Evolutionary conservation across 2,329 filamentous ascomycete genomes (phyloP).

Genomic region (Albophoma yamanashiensis): DNA sequence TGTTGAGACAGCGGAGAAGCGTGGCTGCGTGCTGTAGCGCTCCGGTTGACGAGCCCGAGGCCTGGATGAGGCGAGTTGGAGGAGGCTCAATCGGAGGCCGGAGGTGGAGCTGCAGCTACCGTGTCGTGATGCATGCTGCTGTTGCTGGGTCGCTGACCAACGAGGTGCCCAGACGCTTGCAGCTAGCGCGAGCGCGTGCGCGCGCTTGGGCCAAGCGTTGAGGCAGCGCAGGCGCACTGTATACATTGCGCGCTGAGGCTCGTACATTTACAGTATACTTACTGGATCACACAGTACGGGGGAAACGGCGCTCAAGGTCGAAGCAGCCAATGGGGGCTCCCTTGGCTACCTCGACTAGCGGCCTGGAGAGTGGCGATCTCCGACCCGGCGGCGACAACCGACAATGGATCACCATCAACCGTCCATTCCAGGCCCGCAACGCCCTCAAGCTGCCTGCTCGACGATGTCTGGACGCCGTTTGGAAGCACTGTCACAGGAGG

Average conservation of each 20-base stretch:
- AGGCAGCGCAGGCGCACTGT: background rate
- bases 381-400: slow-evolving; percentile 8
- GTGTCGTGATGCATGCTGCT: background rate
- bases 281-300: background rate
- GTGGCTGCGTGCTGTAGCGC: slow-evolving; percentile 7
- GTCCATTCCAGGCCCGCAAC: background rate
- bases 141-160: background rate
- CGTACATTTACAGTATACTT: background rate
- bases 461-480: background rate
- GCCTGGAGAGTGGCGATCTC: slow-evolving; percentile 23
- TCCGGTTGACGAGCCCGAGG: background rate
- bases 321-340: background rate
- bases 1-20: slow-evolving; percentile 10
- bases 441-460: background rate
- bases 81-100: slow-evolving; percentile 4
- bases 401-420: background rate
- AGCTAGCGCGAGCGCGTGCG: background rate
- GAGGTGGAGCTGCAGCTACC: slow-evolving; percentile 2
- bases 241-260: rapidly evolving
- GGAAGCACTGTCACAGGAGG: background rate
- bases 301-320: background rate
- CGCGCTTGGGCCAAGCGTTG: background rate
- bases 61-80: slow-evolving; percentile 2
- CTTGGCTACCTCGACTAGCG: background rate
- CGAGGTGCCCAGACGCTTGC: background rate